Base-by-base conservation (phyloP, 2,329 filamentous ascomycete species). In the Penicillium expansum region DNA sequence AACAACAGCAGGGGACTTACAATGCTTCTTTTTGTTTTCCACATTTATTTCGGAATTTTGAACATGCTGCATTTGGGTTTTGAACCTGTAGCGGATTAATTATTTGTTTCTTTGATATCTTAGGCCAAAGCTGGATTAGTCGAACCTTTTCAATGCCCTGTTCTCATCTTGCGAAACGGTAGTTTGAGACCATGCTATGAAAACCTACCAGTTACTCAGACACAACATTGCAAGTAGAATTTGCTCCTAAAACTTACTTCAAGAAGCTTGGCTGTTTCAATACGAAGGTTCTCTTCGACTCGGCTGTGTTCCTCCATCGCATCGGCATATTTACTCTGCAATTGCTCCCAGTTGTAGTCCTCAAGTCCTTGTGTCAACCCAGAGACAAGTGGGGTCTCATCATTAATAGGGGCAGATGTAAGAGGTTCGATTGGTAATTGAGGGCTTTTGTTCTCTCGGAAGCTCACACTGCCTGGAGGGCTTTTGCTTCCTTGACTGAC, bases 51-150 rank as follows among this genome's bases (percentile, higher is more conserved):
- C 92, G 0, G 88, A 85, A 42, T 91, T 79, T 60, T 88, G 85
- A 30, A 96, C 90, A 71, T 88, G 89, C 59, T 85, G 81, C 71
- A 88, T 86, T 60, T 92, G 86, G 2, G 92, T 97, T 68, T 88
- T 89, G 44, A 96, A 80, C 54, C 89, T 91, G 52, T 22, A 41
- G 56, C n/a, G 9, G 24, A 33, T 33, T 30, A 62, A 57, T 33
- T 45, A 52, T 24, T 27, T 35, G 47, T 51, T 33, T 18, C n/a
- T 30, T 55, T 30, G 16, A 9, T 29, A 30, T 20, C 16, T 32
- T 38, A 33, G 16, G 8, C 10, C 27, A 30, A 52, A 22, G 29
- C 18, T 35, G 16, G 35, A 10, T 47, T 22, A 14, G 20, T 52
- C 75, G 54, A 72, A 88, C 88, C 92, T 86, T 73, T 93, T 93